Conservation (phyloP, 306 rosid genomes). For the Dryas drummondii region DNA sequence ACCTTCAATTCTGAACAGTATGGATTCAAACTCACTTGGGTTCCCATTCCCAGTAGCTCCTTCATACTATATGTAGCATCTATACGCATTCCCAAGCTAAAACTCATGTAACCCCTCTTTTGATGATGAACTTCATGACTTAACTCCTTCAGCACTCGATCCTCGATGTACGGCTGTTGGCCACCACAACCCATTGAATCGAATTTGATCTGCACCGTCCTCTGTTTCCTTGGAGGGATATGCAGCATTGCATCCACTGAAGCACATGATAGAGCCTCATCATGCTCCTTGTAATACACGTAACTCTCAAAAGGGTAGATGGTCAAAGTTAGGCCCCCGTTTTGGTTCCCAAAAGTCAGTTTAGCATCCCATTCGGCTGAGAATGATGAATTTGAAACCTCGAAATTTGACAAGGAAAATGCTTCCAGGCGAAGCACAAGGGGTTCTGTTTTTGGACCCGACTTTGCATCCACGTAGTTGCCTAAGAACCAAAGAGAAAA, state of each 20-base stretch:
- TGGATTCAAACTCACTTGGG: slow-evolving; percentile 27
- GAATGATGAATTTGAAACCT: slow-evolving; percentile 20
- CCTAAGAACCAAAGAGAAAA: slow-evolving; percentile 23
- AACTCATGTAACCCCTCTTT: slow-evolving; percentile 34
- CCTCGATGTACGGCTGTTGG: slow-evolving; percentile 26
- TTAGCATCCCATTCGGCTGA: slow-evolving; percentile 32
- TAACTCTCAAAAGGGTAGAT: slow-evolving; percentile 28
- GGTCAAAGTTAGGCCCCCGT: slow-evolving; percentile 35
- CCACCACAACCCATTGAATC: slow-evolving; percentile 10
- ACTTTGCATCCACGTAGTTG: slow-evolving; percentile 34
- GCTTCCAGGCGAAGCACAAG: slow-evolving; percentile 27
- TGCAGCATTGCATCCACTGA: slow-evolving; percentile 40
- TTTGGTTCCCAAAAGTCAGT: slow-evolving; percentile 32
- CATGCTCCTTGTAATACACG: slow-evolving; percentile 38
- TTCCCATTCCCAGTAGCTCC: slow-evolving; percentile 30
- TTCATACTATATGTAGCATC: slow-evolving; percentile 28
- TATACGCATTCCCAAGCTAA: slow-evolving; percentile 48
- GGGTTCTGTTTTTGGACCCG: slow-evolving; percentile 35
- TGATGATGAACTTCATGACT: slow-evolving; percentile 25
- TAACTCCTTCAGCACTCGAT: slow-evolving; percentile 39
- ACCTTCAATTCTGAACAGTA: slow-evolving; percentile 28
- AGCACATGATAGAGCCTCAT: slow-evolving; percentile 36
- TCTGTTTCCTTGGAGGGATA: slow-evolving; percentile 35
- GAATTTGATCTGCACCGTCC: slow-evolving; percentile 40
- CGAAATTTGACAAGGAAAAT: slow-evolving; percentile 19